Percentiles rank a stretch among this genome's conserved stretches.
Conservation (phyloP, 352 stramenopile genomes). For the Globisporangium apiculatum region DNA sequence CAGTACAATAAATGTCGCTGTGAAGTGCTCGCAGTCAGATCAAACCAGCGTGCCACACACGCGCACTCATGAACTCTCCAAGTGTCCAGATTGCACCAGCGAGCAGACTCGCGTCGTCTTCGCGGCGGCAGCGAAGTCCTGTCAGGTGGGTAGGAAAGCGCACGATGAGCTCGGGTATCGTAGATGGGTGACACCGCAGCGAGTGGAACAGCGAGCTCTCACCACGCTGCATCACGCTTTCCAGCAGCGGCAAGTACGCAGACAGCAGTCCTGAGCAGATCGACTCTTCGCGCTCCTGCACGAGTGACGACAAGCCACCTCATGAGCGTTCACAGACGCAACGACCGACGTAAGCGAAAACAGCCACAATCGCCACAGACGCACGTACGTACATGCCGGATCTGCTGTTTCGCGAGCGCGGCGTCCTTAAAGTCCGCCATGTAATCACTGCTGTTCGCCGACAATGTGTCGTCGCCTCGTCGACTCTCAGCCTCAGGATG, state of each 20-base stretch:
- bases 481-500: neutral
- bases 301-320: neutral
- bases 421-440: conserved; percentile 1
- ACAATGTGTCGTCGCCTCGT: neutral
- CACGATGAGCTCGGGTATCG: too few species aligned
- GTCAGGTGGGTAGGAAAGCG: too few species aligned
- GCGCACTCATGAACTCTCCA: conserved; percentile 13
- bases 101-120: neutral
- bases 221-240: conserved; percentile 4
- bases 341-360: neutral
- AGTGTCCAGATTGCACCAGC: conserved; percentile 8
- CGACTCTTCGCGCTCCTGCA: conserved; percentile 2
- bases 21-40: neutral
- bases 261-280: conserved; percentile 8
- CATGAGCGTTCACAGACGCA: neutral
- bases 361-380: neutral
- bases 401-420: neutral
- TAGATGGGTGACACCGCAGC: too few species aligned
- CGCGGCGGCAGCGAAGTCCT: neutral
- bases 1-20: too few species aligned
- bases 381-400: conserved; percentile 1
- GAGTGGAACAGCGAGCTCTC: neutral
- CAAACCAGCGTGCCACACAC: neutral
- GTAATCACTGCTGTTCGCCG: neutral
- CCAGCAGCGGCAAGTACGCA: conserved; percentile 11